Percentiles rank a stretch among this genome's conserved stretches.
Evolutionary conservation across 2,329 filamentous ascomycete genomes (phyloP).

Genomic region (Magnaporthiopsis rhizophila): DNA sequence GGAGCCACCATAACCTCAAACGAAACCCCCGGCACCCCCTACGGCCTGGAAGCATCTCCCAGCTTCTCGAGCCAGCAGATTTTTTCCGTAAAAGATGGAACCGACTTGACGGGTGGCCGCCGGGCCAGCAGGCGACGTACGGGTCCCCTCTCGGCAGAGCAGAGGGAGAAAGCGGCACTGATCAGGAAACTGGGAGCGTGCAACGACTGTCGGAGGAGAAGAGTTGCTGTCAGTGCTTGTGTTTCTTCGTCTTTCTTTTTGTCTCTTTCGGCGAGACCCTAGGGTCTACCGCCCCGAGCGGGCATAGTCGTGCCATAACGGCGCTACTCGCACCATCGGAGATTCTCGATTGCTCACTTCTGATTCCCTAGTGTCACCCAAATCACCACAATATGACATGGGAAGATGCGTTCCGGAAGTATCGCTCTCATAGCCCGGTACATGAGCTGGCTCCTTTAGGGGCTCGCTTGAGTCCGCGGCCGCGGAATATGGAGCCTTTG

Average conservation of each 20-base stretch:
- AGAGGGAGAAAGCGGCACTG: conserved; percentile 50
- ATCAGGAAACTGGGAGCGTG: conserved; percentile 54
- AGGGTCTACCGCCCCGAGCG: not conserved
- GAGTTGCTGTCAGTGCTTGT: conserved; percentile 46
- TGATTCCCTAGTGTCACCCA: conserved; percentile 41
- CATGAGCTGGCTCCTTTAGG: conserved; percentile 39
- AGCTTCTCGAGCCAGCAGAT: conserved; percentile 39
- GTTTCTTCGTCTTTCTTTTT: conserved; percentile 7
- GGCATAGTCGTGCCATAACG: not conserved
- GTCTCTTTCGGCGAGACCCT: not conserved
- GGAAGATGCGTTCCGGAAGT: conserved; percentile 50
- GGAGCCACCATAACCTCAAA: conserved; percentile 29
- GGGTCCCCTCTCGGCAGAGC: conserved; percentile 48
- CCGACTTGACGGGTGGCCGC: conserved; percentile 43
- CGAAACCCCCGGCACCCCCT: conserved; percentile 42
- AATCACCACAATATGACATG: conserved; percentile 54
- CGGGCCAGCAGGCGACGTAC: conserved; percentile 51
- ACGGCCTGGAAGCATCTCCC: conserved; percentile 45
- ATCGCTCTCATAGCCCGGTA: conserved; percentile 44
- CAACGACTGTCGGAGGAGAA: conserved; percentile 44
- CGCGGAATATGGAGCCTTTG: conserved; percentile 36
- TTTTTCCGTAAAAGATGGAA: conserved; percentile 48
- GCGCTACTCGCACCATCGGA: conserved; percentile 8
- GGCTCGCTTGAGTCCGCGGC: conserved; percentile 22
- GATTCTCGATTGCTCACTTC: not conserved